Conservation (phyloP, 169 alveolate genomes). For the Eimeria sp. region DNA sequence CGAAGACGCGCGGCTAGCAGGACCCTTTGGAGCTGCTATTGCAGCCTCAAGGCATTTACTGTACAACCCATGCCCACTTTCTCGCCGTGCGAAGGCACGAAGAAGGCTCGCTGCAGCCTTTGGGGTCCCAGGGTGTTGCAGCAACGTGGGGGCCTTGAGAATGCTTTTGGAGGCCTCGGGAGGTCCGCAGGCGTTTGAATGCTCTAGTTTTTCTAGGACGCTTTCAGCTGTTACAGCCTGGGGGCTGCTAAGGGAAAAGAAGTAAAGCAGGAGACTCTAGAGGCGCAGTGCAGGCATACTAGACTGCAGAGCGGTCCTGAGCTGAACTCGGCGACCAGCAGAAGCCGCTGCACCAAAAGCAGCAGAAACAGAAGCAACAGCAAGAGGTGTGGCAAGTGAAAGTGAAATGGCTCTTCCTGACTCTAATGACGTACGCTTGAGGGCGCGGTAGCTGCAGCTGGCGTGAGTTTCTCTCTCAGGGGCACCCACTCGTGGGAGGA, state of each 20-base stretch:
- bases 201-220: not conserved
- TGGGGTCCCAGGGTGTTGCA: not conserved
- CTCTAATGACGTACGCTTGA: not conserved
- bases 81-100: not conserved
- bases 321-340: not conserved
- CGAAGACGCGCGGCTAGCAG: not conserved
- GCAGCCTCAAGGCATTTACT: not conserved
- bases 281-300: not conserved
- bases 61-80: not conserved
- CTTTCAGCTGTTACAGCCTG: not conserved
- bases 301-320: not conserved
- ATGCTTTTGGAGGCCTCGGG: too few relatives aligned
- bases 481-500: not conserved
- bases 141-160: not conserved
- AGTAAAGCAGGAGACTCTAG: not conserved
- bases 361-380: not conserved
- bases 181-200: not conserved
- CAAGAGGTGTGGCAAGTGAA: not conserved
- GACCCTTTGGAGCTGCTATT: too few relatives aligned
- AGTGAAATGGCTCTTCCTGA: not conserved
- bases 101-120: not conserved
- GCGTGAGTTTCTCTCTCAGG: not conserved
- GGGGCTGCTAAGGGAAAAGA: not conserved
- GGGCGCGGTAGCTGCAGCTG: not conserved
- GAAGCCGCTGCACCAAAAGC: not conserved